phyloP scores from a whole-genome alignment of 2,329 filamentous ascomycete genomes.

The Seiridium unicorne region DNA sequence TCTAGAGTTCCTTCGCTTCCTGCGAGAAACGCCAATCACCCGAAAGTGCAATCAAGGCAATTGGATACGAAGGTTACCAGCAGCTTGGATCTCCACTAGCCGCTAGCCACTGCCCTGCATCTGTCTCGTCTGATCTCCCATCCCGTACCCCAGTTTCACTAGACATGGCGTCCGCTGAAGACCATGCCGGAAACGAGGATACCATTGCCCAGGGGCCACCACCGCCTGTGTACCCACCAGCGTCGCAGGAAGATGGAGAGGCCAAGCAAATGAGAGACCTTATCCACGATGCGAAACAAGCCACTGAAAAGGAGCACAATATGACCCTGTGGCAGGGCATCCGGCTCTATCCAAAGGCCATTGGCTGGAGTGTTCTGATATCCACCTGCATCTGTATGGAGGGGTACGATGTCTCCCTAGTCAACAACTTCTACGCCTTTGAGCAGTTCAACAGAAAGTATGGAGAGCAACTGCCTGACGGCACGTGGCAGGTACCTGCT shows the following conservation, averaged over 20 bases:
- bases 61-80: slow-evolving; percentile 1
- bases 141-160: neutral
- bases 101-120: neutral
- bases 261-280: slow-evolving; percentile 30
- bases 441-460: slow-evolving; percentile 59
- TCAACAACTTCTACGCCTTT: slow-evolving; percentile 75
- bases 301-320: slow-evolving; percentile 60
- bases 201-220: neutral
- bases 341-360: slow-evolving; percentile 81
- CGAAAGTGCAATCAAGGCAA: neutral
- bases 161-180: neutral
- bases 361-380: slow-evolving; percentile 79
- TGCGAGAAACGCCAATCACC: neutral
- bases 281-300: slow-evolving; percentile 44
- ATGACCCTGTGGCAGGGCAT: slow-evolving; percentile 78
- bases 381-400: slow-evolving; percentile 94
- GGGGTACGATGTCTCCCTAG: slow-evolving; percentile 78
- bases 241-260: slow-evolving; percentile 2
- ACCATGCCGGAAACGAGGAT: neutral
- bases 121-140: neutral
- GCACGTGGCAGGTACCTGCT: slow-evolving; percentile 55
- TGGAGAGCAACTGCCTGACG: slow-evolving; percentile 43
- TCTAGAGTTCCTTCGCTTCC: neutral
- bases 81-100: neutral
- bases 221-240: neutral